phyloP scores from a whole-genome alignment of 495 filamentous ascomycete genomes.

The Aspergillus sclerotiicarbonarius region DNA sequence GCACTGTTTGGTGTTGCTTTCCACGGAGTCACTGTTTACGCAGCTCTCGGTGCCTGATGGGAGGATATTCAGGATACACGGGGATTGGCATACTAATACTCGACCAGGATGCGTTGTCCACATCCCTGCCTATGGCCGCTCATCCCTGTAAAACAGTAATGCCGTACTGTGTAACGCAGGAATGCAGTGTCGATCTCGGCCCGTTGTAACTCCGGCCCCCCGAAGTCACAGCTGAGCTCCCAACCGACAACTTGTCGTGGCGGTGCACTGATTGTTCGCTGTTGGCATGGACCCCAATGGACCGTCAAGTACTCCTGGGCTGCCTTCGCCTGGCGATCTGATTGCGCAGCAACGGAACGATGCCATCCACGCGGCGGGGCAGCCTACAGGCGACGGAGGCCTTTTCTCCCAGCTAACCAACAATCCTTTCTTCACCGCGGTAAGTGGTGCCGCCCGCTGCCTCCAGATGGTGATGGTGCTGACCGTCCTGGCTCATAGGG shows the following conservation, averaged over 20 bases:
- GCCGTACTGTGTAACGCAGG: too few relatives aligned
- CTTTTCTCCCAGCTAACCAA: slow-evolving; percentile 54
- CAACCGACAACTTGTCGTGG: not conserved
- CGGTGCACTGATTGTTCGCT: slow-evolving; percentile 4
- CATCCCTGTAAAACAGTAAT: too few relatives aligned
- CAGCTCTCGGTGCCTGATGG: too few relatives aligned
- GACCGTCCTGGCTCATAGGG: slow-evolving; percentile 39
- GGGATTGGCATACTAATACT: too few relatives aligned
- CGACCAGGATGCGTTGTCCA: too few relatives aligned
- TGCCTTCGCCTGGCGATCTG: slow-evolving; percentile 37
- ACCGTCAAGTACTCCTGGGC: slow-evolving; percentile 28
- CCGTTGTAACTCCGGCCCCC: slow-evolving; percentile 34
- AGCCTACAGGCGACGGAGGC: slow-evolving; percentile 38
- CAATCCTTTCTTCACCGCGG: slow-evolving; percentile 70
- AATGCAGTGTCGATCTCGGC: slow-evolving; percentile 16
- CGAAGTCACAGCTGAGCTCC: slow-evolving; percentile 1
- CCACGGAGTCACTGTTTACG: too few relatives aligned
- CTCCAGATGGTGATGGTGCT: too few relatives aligned
- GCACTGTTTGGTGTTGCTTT: too few relatives aligned
- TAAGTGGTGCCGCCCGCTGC: slow-evolving; percentile 26
- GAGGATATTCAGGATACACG: too few relatives aligned
- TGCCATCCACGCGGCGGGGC: slow-evolving; percentile 28
- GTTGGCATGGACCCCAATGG: slow-evolving; percentile 44
- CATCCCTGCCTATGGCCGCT: too few relatives aligned
- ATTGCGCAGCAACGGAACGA: slow-evolving; percentile 41